A percentile compares a stretch with the other conserved stretches of the same genome.
phyloP scores from a whole-genome alignment of 176 grass and related monocot genomes.

The Phoenix roebelenii region DNA sequence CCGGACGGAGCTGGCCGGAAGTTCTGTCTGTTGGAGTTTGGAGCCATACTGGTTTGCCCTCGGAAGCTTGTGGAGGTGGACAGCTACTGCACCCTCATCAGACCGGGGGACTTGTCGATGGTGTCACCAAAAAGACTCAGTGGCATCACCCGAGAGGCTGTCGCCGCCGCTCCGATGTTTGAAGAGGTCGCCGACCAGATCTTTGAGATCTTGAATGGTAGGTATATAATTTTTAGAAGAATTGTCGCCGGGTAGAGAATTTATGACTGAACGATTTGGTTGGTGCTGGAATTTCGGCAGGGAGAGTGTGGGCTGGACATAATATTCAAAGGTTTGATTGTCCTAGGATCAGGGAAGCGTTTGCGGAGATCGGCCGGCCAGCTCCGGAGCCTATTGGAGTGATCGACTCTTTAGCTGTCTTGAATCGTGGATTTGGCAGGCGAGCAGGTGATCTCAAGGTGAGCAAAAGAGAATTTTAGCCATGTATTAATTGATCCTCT shows the following conservation, averaged over 20 bases:
- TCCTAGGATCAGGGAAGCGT: slow-evolving; percentile 59
- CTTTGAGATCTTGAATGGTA: slow-evolving; percentile 53
- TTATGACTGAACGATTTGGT: too few species aligned
- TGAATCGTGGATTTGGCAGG: slow-evolving; percentile 37
- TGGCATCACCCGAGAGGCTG: slow-evolving; percentile 38
- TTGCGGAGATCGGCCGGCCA: slow-evolving; percentile 37
- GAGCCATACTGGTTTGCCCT: slow-evolving; percentile 76
- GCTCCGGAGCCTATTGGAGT: slow-evolving; percentile 54
- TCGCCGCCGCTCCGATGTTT: slow-evolving; percentile 44
- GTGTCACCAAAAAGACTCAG: slow-evolving; percentile 29
- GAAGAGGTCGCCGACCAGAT: slow-evolving; percentile 48
- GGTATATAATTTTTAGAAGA: neutral
- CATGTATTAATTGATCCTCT: neutral
- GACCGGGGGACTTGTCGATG: slow-evolving; percentile 23
- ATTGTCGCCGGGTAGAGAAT: too few species aligned
- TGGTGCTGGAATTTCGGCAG: slow-evolving; percentile 10
- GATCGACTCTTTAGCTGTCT: slow-evolving; percentile 59
- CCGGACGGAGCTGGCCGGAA: slow-evolving; percentile 8
- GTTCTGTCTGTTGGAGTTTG: slow-evolving; percentile 67
- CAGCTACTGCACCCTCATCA: slow-evolving; percentile 71
- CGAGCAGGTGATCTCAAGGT: slow-evolving; percentile 79
- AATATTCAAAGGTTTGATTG: slow-evolving; percentile 64
- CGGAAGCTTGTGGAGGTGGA: slow-evolving; percentile 53
- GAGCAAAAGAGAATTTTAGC: neutral
- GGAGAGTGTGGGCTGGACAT: slow-evolving; percentile 78